phyloP scores from a whole-genome alignment of 805 yeast species.

The Candida krabiensis region DNA sequence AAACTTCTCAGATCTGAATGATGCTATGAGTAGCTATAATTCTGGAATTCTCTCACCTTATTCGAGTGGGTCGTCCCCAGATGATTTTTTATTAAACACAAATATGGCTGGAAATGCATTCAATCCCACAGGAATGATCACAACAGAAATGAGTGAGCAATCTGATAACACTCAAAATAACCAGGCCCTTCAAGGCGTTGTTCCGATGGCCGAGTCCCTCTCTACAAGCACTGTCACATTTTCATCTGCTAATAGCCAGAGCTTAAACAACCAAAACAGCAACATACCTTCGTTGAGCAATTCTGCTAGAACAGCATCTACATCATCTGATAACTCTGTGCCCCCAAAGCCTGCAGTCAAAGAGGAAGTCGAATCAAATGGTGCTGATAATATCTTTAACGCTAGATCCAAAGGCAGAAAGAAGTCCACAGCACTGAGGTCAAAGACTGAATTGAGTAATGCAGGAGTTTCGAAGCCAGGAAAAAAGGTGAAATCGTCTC shows the following conservation, averaged over 20 bases:
- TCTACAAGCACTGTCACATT: slow-evolving; percentile 31
- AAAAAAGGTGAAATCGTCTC: slow-evolving; percentile 61
- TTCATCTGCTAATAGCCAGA: slow-evolving; percentile 20
- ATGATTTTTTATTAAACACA: slow-evolving; percentile 30
- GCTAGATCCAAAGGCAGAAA: slow-evolving; percentile 4
- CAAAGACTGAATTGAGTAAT: slow-evolving; percentile 9
- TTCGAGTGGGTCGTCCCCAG: slow-evolving; percentile 39
- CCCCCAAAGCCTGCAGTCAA: neutral
- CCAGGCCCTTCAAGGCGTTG: slow-evolving; percentile 8
- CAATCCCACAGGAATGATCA: neutral
- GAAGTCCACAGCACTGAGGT: slow-evolving; percentile 8
- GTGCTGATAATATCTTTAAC: slow-evolving; percentile 1
- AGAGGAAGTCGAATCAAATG: slow-evolving; percentile 3
- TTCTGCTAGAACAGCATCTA: slow-evolving; percentile 17
- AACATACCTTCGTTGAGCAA: slow-evolving; percentile 11
- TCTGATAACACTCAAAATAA: neutral
- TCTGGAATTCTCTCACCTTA: slow-evolving; percentile 35
- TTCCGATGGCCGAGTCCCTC: slow-evolving; percentile 32
- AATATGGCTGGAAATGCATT: slow-evolving; percentile 1
- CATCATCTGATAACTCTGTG: slow-evolving; percentile 6
- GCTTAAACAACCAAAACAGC: neutral
- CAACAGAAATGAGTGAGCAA: neutral
- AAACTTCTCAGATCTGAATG: slow-evolving; percentile 31
- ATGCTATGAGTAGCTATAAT: slow-evolving; percentile 30
- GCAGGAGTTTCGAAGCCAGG: slow-evolving; percentile 19